These are phyloP conservation scores for Sarocladium kiliense DNA, from an alignment of 2,329 filamentous ascomycete species.

Conservation along the genomic window DNA sequence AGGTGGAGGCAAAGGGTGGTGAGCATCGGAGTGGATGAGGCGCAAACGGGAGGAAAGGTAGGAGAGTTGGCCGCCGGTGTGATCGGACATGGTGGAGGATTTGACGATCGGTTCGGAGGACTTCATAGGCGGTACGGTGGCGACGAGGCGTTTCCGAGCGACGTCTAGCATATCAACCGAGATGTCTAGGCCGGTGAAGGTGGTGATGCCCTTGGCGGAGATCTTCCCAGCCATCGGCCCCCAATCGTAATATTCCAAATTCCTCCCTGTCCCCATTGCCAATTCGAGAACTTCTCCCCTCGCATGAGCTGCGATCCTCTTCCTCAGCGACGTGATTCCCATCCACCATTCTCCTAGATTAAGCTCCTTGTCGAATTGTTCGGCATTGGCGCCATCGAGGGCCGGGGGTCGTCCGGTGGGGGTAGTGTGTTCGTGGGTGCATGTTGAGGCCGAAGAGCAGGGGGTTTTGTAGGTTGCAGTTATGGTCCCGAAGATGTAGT, in stretches of 20 bases:
- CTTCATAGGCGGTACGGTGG: constrained; percentile 34
- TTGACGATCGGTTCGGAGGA: constrained; percentile 25
- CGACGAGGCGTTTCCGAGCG: constrained; percentile 45
- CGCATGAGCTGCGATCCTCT: constrained; percentile 41
- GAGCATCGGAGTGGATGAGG: constrained; percentile 44
- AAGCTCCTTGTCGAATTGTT: constrained; percentile 54
- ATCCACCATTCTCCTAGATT: constrained; percentile 52
- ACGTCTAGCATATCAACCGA: constrained; percentile 56
- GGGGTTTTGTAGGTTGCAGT: constrained; percentile 27
- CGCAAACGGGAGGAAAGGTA: constrained; percentile 38
- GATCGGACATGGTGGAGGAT: constrained; percentile 26
- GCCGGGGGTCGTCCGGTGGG: constrained; percentile 46
- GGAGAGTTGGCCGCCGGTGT: constrained; percentile 29
- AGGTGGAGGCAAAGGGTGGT: constrained; percentile 34
- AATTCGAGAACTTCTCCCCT: constrained; percentile 57
- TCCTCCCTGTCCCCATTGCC: constrained; percentile 58
- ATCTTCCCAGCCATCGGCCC: constrained; percentile 25
- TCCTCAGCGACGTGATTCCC: constrained; percentile 48
- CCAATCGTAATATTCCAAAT: constrained; percentile 56
- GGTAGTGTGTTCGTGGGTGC: constrained; percentile 23
- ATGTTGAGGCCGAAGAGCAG: constrained; percentile 13
- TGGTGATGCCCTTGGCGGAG: constrained; percentile 32
- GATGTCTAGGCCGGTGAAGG: constrained; percentile 59
- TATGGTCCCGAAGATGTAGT: constrained; percentile 38
- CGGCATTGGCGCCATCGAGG: constrained; percentile 41